These are phyloP conservation scores for Colletotrichum kahawae DNA, from an alignment of 2,329 filamentous ascomycete species.

Conservation along the genomic window DNA sequence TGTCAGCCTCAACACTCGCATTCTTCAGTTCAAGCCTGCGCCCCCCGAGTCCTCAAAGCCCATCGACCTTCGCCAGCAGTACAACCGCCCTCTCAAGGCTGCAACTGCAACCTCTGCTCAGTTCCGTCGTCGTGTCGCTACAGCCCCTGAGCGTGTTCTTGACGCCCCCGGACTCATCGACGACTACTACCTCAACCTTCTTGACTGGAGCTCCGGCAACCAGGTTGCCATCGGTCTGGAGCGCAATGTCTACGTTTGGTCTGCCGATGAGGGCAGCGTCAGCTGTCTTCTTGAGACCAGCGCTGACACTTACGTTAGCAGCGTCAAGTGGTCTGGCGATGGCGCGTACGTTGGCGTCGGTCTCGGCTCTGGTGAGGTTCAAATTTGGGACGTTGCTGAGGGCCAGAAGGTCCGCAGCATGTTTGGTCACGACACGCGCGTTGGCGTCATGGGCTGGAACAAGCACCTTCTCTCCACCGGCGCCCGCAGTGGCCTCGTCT, in stretches of 20 bases:
- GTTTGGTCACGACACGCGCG: constrained; percentile 95
- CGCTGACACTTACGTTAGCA: constrained; percentile 94
- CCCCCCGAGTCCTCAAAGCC: constrained; percentile 98
- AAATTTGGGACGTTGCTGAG: constrained; percentile 99
- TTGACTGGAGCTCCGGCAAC: constrained; percentile 98
- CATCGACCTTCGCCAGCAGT: constrained; percentile 95
- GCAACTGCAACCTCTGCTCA: constrained; percentile 77
- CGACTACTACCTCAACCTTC: constrained; percentile 98
- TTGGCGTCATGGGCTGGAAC: constrained; percentile 99
- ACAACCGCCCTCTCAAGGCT: constrained; percentile 93
- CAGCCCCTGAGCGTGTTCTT: constrained; percentile 92
- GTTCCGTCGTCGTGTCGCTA: constrained; percentile 89
- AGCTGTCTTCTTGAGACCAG: constrained; percentile 86
- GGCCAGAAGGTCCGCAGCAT: constrained; percentile 96
- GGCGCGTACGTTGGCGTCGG: constrained; percentile 96
- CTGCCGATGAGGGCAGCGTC: constrained; percentile 89
- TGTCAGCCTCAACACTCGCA: constrained; percentile 91
- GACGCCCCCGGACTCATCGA: constrained; percentile 96
- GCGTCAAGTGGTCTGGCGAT: constrained; percentile 98
- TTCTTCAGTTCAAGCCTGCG: constrained; percentile 97
- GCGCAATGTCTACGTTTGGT: constrained; percentile 98
- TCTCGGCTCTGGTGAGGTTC: constrained; percentile 92
- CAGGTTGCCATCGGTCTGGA: constrained; percentile 98
- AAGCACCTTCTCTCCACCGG: constrained; percentile 97
- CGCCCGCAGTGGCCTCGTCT: constrained; percentile 91